A percentile compares a stretch with the other conserved stretches of the same genome.
These are phyloP conservation scores for Anthracocystis panici-leucophaei DNA, from an alignment of 1,284 basidiomycete species.

Conservation along the genomic window DNA sequence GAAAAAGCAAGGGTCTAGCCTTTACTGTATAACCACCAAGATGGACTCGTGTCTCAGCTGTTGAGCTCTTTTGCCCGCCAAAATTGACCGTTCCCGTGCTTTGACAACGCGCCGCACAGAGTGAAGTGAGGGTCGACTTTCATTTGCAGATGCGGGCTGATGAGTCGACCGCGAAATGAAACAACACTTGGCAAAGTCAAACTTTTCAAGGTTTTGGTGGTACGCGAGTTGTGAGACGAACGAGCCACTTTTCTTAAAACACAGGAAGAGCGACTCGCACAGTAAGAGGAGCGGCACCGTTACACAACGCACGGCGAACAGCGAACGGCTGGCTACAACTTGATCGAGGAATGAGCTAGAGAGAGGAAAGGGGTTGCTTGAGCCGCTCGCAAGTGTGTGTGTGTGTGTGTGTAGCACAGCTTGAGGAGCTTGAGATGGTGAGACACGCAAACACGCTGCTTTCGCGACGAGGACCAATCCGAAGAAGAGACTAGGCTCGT, in stretches of 20 bases:
- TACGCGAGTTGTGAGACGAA: background rate
- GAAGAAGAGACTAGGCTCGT: constrained; percentile 2
- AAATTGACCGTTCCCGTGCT: too few relatives aligned
- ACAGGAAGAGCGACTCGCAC: background rate
- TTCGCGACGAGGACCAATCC: background rate
- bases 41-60: background rate
- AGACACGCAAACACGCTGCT: background rate
- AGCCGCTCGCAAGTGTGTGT: background rate
- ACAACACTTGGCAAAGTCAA: background rate
- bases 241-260: constrained; percentile 1
- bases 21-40: background rate
- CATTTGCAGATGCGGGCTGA: too few relatives aligned
- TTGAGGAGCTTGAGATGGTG: too few relatives aligned
- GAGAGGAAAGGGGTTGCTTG: background rate
- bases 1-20: constrained; percentile 1
- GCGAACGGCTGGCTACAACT: too few relatives aligned
- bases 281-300: background rate
- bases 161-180: too few relatives aligned
- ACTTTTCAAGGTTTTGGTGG: constrained; percentile 8
- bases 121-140: too few relatives aligned
- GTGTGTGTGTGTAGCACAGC: background rate
- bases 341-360: too few relatives aligned
- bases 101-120: too few relatives aligned
- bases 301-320: background rate
- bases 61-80: background rate